Evolutionary conservation across 176 grass and related monocot genomes (phyloP), one percentile per base, ranked within the genome.

Genomic region (Oryza glaberrima): DNA sequence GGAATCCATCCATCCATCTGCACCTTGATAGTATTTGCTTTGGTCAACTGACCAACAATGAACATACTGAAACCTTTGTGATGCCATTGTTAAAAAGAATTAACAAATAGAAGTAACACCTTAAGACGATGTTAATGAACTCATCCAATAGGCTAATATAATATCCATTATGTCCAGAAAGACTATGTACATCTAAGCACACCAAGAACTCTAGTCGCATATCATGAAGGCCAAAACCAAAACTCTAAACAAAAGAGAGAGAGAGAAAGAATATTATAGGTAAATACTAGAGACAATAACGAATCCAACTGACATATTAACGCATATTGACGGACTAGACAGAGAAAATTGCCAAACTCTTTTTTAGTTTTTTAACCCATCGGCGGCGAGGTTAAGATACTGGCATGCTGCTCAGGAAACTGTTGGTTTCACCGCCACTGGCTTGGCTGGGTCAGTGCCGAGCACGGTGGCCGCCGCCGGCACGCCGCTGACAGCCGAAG

Each of bases 391-490:
- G 79, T 38, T 38, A 38, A 9, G 20, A 61, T 9, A 34, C 36
- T 38, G 35, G 71, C 22, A 48, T 65, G 41, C 43, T 56, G 69
- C 54, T 94, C 86, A 97, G 58, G 93, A 93, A 46, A 90, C 89
- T 25, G 96, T 91, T 13, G 93, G 91, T 84, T 94, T 94, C 83
- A 86, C 84, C 2, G 78, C 75, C 83, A 90, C 91, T 36, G 90
- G 73, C 81, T 95, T 96, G 0, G 86, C 64, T 10, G 88, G 77
- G 35, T 92, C 94, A 0, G 90, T 34, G 6, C 77, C 86, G 66
- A 81, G 85, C 2, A 76, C 67, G 0, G 77, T 48, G 1, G 82
- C 65, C 5, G 85, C 13, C 0, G 90, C 48, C 3, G 83, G 90
- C 81, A 83, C 72, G 73, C 90, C 81, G 56, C 76, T 90, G 75